Evolutionary conservation across 805 yeast species (phyloP), one percentile per base, ranked within the genome.

Genomic region (Ogataea trehaloabstinens): DNA sequence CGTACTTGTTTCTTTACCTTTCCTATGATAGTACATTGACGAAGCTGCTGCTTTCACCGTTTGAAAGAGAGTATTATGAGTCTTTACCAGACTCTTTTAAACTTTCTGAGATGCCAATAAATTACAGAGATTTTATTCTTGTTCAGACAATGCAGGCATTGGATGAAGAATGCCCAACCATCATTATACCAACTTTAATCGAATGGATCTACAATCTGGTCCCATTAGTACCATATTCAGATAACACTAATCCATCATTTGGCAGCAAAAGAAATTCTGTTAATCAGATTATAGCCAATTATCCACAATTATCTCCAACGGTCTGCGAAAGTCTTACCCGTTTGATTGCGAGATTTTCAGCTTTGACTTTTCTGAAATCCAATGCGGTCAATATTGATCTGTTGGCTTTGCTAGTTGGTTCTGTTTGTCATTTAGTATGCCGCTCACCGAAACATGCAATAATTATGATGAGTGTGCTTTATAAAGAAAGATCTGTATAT

Each of bases 181-280:
- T 63, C 4, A 52, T 71, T 11, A 60, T 76, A 4, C 72, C 79
- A 1, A 71, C 79, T 10, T 59, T 78, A 25, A 71, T 76, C 35
- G 85, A 84, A 51, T 66, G 76, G 35, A 56, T 83, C 6, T 82
- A 80, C 59, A 84, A 85, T 52, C 51, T 82, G 35, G 61, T 85
- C 11, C 79, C 77, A 2, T 52, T 71, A 11, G 60, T 27, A 7
- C 30, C 63, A 2, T 46, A 34, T 10, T 7, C 24, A 19, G 16
- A 16, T 35, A 51, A 6, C 8, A 22, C 38, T 8, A 33, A 31
- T 6, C 39, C 44, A 11, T 49, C 55, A 21, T 41, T 48, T 3
- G 29, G 30, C 8, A 46, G 49, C 37, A 43, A 56, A 34, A 38
- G 52, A 16, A 13, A 34, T 12, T 44, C 55, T 2, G 20, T 38